A percentile compares a stretch with the other conserved stretches of the same genome.
Conservation (phyloP, 2,329 filamentous ascomycete genomes). For the Pseudocercospora pini-densiflorae region DNA sequence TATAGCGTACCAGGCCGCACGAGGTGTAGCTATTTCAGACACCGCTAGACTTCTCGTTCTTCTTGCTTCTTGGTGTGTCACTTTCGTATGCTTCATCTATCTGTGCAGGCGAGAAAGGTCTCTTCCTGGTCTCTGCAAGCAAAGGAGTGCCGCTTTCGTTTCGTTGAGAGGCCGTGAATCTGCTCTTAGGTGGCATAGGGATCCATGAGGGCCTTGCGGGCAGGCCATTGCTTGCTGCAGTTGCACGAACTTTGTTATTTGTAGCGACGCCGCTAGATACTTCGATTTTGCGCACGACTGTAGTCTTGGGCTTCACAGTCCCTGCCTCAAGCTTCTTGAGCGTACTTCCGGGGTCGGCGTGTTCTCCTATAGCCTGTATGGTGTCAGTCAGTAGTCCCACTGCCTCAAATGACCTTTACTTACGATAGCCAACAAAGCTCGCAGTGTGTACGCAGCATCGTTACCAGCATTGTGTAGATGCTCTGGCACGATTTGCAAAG, state of each 20-base stretch:
- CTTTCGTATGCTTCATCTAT: background rate
- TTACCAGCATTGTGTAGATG: constrained; percentile 27
- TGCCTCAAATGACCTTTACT: background rate
- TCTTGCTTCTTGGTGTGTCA: background rate
- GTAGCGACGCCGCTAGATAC: background rate
- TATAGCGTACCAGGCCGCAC: no score
- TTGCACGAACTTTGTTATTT: background rate
- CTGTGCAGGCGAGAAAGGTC: background rate
- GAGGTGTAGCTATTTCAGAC: no score
- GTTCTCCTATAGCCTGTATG: background rate
- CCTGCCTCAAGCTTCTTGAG: background rate
- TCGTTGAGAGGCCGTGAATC: background rate
- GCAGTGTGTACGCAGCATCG: constrained; percentile 27
- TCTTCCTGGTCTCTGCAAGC: background rate
- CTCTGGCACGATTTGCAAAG: constrained; percentile 55
- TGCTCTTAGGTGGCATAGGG: background rate
- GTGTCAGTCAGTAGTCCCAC: background rate
- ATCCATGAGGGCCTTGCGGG: no score
- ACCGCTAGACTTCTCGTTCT: background rate
- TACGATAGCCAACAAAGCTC: constrained; percentile 18
- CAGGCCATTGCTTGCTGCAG: background rate
- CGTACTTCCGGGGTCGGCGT: background rate
- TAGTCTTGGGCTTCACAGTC: background rate
- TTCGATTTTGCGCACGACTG: background rate
- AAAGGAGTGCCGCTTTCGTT: background rate